Conservation (phyloP, 139 green algal species). For the Micractinium conductrix region DNA sequence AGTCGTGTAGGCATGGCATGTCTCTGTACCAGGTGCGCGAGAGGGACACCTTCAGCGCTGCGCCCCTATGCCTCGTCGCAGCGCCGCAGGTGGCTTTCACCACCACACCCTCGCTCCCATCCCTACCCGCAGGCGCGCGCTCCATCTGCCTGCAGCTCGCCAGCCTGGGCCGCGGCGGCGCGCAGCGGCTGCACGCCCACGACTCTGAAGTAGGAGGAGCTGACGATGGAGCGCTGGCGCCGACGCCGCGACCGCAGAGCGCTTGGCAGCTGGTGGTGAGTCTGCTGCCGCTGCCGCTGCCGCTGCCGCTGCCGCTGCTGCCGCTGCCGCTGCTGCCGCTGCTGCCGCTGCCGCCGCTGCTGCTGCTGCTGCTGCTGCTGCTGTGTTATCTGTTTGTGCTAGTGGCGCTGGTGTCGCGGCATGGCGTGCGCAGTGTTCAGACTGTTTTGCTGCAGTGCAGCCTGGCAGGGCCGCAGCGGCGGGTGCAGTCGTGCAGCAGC, state of each 20-base stretch:
- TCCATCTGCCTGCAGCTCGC: slow-evolving; percentile 5
- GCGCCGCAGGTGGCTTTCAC: background rate
- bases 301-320: too few species aligned
- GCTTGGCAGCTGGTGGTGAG: slow-evolving; percentile 19
- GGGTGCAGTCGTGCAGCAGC: too few species aligned
- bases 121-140: background rate
- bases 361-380: too few species aligned
- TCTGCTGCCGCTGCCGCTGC: too few species aligned
- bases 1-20: too few species aligned
- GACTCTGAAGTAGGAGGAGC: background rate
- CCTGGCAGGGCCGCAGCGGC: too few species aligned
- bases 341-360: too few species aligned
- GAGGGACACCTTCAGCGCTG: background rate
- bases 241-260: too few species aligned
- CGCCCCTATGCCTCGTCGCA: background rate
- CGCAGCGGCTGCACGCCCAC: background rate
- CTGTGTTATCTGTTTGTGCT: too few species aligned
- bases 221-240: background rate
- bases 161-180: background rate
- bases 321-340: too few species aligned
- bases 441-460: background rate
- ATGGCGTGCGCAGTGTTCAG: too few species aligned
- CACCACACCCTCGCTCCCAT: too few species aligned
- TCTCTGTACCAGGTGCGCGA: background rate
- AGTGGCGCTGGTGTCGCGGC: background rate